Evolutionary conservation across 768 basidiomycete genomes (phyloP).

Genomic region (Agrocybe pediades): DNA sequence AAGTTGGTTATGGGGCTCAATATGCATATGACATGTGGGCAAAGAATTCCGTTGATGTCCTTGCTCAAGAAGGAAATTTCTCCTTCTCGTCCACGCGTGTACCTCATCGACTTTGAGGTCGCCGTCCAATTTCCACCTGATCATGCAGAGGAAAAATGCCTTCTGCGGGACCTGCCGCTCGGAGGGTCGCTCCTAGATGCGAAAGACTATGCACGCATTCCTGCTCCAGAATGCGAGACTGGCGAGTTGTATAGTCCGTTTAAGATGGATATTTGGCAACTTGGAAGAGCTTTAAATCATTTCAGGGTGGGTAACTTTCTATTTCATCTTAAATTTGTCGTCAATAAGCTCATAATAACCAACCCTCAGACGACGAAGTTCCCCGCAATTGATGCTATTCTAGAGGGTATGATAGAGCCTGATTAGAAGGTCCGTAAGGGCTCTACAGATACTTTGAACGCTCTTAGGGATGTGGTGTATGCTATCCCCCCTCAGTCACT

Average conservation of each 20-base stretch:
- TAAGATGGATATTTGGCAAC: constrained; percentile 31
- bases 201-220: constrained; percentile 20
- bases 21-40: too few species aligned
- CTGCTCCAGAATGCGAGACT: constrained; percentile 23
- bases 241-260: constrained; percentile 26
- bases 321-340: too few species aligned
- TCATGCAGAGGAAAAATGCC: constrained; percentile 12
- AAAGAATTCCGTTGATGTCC: too few species aligned
- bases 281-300: constrained; percentile 16
- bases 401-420: too few species aligned
- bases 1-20: too few species aligned
- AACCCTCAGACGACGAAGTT: too few species aligned
- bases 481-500: too few species aligned
- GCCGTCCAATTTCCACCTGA: constrained; percentile 27
- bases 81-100: constrained; percentile 27
- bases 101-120: constrained; percentile 33
- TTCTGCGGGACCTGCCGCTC: constrained; percentile 17
- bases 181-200: constrained; percentile 16
- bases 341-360: too few species aligned
- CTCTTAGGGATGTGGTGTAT: too few species aligned
- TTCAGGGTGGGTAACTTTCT: background rate
- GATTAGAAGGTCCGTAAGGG: too few species aligned
- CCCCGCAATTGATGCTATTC: too few species aligned
- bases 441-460: too few species aligned
- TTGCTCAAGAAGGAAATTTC: constrained; percentile 14